Percentiles rank a stretch among this genome's conserved stretches.
phyloP scores from a whole-genome alignment of 345 rosid genomes.

The Microthlaspi erraticum region DNA sequence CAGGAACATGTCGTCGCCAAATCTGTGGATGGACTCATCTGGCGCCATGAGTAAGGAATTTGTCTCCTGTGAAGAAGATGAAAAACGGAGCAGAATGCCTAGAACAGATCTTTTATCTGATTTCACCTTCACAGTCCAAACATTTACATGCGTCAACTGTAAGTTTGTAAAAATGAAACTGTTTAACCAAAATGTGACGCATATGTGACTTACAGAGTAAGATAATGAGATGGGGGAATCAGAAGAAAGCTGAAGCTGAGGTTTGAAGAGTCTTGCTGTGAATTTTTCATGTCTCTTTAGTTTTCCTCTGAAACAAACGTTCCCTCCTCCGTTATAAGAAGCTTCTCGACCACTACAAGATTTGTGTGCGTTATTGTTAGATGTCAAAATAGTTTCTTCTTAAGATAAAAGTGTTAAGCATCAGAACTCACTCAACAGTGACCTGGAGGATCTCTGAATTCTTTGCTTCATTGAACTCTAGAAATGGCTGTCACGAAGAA shows the following conservation, averaged over 20 bases:
- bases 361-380: conserved; percentile 8
- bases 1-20: conserved; percentile 50
- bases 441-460: conserved; percentile 51
- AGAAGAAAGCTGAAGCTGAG: conserved; percentile 57
- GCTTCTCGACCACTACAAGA: conserved; percentile 57
- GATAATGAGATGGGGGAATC: conserved; percentile 52
- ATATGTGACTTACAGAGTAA: conserved; percentile 62
- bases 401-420: conserved; percentile 9
- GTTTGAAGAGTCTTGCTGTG: conserved; percentile 63
- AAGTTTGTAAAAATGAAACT: conserved; percentile 1
- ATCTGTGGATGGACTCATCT: conserved; percentile 43
- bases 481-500: conserved; percentile 60
- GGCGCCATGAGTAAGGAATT: conserved; percentile 60
- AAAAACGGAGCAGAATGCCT: conserved; percentile 62
- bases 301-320: conserved; percentile 70
- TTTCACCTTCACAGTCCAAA: conserved; percentile 61
- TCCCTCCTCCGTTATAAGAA: conserved; percentile 81
- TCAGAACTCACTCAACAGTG: conserved; percentile 66
- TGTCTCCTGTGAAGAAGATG: conserved; percentile 47
- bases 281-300: conserved; percentile 51
- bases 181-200: background rate
- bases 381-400: conserved; percentile 2
- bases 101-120: conserved; percentile 56
- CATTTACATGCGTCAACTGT: background rate
- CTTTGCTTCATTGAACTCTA: conserved; percentile 49